These are phyloP conservation scores for Phylloporus sp. DNA, from an alignment of 1,284 basidiomycete species.

Conservation along the genomic window DNA sequence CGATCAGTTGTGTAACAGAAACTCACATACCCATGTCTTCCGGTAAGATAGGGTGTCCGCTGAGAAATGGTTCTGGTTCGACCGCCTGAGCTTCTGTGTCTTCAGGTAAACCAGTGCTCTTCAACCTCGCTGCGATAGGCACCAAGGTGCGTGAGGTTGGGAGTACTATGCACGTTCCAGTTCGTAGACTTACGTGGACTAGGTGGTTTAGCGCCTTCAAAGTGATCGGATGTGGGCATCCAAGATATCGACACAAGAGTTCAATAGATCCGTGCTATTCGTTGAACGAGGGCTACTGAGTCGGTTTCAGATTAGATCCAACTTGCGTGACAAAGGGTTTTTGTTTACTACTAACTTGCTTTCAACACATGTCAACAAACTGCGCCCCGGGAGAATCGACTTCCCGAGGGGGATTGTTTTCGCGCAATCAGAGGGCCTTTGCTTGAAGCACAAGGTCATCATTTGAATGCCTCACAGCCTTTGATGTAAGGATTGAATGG, in stretches of 20 bases:
- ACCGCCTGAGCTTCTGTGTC: constrained; percentile 11
- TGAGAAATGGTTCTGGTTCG: constrained; percentile 27
- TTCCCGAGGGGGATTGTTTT: too few relatives aligned
- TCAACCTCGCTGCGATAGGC: constrained; percentile 29
- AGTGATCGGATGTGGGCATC: constrained; percentile 20
- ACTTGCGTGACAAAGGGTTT: too few relatives aligned
- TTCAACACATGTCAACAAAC: too few relatives aligned
- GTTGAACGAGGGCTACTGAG: neutral
- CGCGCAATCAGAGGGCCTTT: too few relatives aligned
- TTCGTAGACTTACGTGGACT: constrained; percentile 29
- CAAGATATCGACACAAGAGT: neutral
- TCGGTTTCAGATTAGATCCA: neutral
- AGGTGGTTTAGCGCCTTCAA: constrained; percentile 18
- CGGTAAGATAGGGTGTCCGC: constrained; percentile 34
- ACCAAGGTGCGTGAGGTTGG: neutral
- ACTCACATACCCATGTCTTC: constrained; percentile 34
- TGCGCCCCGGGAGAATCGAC: too few relatives aligned
- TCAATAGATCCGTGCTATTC: neutral
- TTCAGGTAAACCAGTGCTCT: constrained; percentile 30
- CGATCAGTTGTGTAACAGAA: neutral
- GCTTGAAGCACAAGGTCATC: too few relatives aligned
- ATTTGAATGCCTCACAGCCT: too few relatives aligned
- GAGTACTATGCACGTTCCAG: neutral
- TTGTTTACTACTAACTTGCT: too few relatives aligned
- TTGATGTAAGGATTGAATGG: too few relatives aligned